phyloP scores from a whole-genome alignment of 148 eudicot species.

The Tetragonia tetragonoides region DNA sequence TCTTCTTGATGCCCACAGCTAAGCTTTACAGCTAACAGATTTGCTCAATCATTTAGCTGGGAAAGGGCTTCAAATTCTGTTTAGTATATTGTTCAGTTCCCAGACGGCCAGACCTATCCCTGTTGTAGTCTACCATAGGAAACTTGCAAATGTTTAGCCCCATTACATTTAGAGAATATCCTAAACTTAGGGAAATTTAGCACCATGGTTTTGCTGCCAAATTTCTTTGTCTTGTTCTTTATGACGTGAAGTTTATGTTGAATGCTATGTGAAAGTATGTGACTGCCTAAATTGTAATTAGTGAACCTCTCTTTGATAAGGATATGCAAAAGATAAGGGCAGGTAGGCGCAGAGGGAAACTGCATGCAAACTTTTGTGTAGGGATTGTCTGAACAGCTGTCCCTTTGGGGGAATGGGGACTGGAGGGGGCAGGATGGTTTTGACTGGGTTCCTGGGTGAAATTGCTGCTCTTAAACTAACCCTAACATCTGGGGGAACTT shows the following conservation, averaged over 20 bases:
- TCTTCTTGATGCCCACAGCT: neutral
- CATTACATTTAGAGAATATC: neutral
- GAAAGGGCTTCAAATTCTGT: neutral
- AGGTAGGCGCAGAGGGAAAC: neutral
- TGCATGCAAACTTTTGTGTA: neutral
- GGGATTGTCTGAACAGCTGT: neutral
- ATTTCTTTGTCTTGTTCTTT: neutral
- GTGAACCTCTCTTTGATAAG: neutral
- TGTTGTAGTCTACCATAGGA: neutral
- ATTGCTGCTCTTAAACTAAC: neutral
- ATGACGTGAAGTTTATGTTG: neutral
- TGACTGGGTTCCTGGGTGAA: neutral
- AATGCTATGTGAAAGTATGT: neutral
- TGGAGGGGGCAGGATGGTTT: neutral
- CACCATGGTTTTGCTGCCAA: neutral
- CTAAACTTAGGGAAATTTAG: neutral
- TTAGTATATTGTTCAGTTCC: neutral
- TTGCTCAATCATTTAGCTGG: neutral
- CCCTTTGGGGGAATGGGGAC: neutral
- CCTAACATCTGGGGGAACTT: neutral
- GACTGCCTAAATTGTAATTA: neutral
- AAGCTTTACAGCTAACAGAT: neutral
- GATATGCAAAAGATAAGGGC: neutral
- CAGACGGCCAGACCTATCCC: neutral
- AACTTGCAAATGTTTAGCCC: neutral